phyloP scores from a whole-genome alignment of 2,329 filamentous ascomycete genomes.

The Cladophialophora yegresii region DNA sequence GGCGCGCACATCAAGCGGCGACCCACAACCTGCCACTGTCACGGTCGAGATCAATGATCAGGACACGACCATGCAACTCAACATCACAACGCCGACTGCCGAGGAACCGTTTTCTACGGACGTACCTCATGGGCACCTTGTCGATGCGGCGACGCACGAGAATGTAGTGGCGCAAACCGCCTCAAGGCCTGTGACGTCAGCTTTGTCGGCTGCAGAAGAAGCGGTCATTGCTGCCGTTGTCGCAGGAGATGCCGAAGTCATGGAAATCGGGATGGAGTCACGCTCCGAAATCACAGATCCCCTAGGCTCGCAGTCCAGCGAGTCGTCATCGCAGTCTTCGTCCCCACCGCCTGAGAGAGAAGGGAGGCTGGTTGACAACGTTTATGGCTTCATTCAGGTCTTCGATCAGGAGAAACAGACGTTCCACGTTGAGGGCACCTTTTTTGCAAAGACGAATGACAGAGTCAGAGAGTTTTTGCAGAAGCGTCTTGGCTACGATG shows the following conservation, averaged over 20 bases:
- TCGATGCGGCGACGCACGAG: conserved; percentile 29
- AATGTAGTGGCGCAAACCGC: background rate
- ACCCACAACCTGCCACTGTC: conserved; percentile 8
- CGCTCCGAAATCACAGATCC: conserved; percentile 7
- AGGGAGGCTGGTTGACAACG: conserved; percentile 33
- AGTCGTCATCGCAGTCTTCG: conserved; percentile 15
- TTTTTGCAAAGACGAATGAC: conserved; percentile 46
- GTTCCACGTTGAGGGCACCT: conserved; percentile 46
- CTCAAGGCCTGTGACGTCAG: background rate
- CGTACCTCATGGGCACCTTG: conserved; percentile 33
- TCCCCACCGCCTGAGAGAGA: conserved; percentile 8
- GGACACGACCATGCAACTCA: conserved; percentile 28
- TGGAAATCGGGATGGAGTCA: conserved; percentile 18
- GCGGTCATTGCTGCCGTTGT: conserved; percentile 40
- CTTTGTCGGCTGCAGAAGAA: conserved; percentile 33
- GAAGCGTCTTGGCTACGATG: conserved; percentile 43
- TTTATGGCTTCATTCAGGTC: conserved; percentile 55
- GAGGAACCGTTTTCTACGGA: conserved; percentile 23
- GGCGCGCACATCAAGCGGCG: conserved; percentile 4
- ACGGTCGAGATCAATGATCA: conserved; percentile 16
- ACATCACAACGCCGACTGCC: conserved; percentile 17
- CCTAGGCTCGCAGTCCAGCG: conserved; percentile 12
- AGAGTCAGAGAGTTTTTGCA: conserved; percentile 47
- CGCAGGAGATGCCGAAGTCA: conserved; percentile 21
- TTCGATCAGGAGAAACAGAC: conserved; percentile 55